phyloP scores from a whole-genome alignment of 208 protist species.

The Crithidia brevicula region DNA sequence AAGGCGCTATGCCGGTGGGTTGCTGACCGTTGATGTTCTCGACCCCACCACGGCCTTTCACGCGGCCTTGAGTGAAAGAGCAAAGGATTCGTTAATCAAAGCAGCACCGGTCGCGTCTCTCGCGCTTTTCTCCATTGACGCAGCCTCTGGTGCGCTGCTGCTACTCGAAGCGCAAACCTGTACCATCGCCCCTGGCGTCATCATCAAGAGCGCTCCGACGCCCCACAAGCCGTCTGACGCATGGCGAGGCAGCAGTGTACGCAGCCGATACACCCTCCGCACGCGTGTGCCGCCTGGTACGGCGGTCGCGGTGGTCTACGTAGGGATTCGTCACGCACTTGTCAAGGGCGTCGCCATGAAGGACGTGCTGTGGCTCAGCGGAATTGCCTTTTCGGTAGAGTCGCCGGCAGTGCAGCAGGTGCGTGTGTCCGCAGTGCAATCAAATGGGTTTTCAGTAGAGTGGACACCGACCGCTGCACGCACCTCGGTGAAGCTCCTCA shows the following conservation, averaged over 20 bases:
- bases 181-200: not conserved
- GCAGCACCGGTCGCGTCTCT: conserved; percentile 4
- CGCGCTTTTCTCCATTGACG: conserved; percentile 10
- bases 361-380: conserved; percentile 21
- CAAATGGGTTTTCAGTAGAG: conserved; percentile 8
- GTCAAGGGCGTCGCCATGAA: not conserved
- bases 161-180: conserved; percentile 10
- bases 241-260: not conserved
- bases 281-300: not conserved
- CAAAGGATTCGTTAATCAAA: not conserved
- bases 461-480: not conserved
- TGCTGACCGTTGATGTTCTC: conserved; percentile 15
- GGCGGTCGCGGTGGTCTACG: conserved; percentile 21
- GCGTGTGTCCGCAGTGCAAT: conserved; percentile 5
- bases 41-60: conserved; percentile 2
- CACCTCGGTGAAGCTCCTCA: conserved; percentile 7
- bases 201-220: not conserved
- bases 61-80: not conserved
- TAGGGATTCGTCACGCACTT: conserved; percentile 7
- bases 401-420: conserved; percentile 12
- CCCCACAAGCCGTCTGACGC: not conserved
- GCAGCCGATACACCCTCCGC: conserved; percentile 5
- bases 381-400: conserved; percentile 18
- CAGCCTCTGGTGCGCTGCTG: not conserved
- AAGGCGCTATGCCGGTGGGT: conserved; percentile 3